Evolutionary conservation across 495 filamentous ascomycete species (phyloP).

Genomic region (Penicillium crystallinum): DNA sequence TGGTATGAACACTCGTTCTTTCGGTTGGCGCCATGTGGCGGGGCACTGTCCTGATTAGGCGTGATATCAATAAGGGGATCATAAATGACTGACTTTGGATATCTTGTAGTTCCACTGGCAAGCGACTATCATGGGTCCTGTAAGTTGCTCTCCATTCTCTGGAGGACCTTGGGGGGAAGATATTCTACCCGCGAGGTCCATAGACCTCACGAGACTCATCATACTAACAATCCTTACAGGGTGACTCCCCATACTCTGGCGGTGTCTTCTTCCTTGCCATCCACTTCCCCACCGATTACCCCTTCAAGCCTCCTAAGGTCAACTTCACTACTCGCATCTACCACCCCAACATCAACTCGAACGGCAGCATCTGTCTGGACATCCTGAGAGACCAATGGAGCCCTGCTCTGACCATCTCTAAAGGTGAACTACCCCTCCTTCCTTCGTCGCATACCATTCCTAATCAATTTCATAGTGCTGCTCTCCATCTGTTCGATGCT

Average conservation of each 20-base stretch:
- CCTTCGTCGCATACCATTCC: not conserved
- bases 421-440: slow-evolving; percentile 56
- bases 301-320: slow-evolving; percentile 99
- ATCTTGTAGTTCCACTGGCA: slow-evolving; percentile 92
- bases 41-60: slow-evolving; percentile 12
- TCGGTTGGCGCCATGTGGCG: slow-evolving; percentile 15
- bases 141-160: slow-evolving; percentile 50
- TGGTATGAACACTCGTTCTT: slow-evolving; percentile 60
- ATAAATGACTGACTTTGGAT: slow-evolving; percentile 19
- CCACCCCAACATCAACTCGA: slow-evolving; percentile 99
- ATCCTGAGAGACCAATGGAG: slow-evolving; percentile 99
- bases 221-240: slow-evolving; percentile 41
- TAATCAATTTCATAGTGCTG: slow-evolving; percentile 57
- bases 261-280: slow-evolving; percentile 98
- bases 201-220: not conserved
- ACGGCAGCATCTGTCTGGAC: slow-evolving; percentile 97
- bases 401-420: slow-evolving; percentile 95
- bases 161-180: slow-evolving; percentile 3
- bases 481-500: slow-evolving; percentile 99
- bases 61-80: slow-evolving; percentile 5
- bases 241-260: slow-evolving; percentile 92
- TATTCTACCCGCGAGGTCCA: not conserved
- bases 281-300: slow-evolving; percentile 99
- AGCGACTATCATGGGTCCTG: slow-evolving; percentile 99
- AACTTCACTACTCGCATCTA: slow-evolving; percentile 99